Evolutionary conservation across 345 rosid genomes (phyloP).

Genomic region (Passiflora organensis): DNA sequence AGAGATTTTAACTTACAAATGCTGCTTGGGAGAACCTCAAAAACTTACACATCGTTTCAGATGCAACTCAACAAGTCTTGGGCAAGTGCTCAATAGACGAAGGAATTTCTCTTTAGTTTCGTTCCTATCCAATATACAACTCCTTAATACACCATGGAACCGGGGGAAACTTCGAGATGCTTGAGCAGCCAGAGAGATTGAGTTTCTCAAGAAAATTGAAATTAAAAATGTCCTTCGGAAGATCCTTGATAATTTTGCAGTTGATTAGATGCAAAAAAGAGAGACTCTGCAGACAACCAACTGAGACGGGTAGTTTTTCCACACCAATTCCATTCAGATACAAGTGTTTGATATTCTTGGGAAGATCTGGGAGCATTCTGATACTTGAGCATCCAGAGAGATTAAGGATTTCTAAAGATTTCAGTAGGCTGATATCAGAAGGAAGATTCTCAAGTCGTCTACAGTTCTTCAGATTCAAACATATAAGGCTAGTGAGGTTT

Average conservation of each 20-base stretch:
- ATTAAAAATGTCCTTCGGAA: slow-evolving; percentile 2
- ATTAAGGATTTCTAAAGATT: too few species aligned
- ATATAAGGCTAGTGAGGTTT: not conserved
- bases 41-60: not conserved
- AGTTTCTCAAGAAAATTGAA: not conserved
- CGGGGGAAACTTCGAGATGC: not conserved
- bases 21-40: not conserved
- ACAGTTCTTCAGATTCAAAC: slow-evolving; percentile 6
- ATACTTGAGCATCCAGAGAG: too few species aligned
- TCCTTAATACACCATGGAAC: too few species aligned
- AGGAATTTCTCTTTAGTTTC: not conserved
- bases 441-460: slow-evolving; percentile 1
- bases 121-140: not conserved
- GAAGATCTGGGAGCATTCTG: too few species aligned
- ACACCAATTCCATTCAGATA: slow-evolving; percentile 3
- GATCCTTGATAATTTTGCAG: slow-evolving; percentile 12
- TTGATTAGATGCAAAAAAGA: slow-evolving; percentile 1
- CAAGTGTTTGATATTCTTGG: not conserved
- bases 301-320: slow-evolving; percentile 4
- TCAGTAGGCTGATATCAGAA: too few species aligned
- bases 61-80: too few species aligned
- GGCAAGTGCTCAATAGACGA: not conserved
- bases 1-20: not conserved
- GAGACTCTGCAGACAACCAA: not conserved
- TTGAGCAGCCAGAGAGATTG: not conserved